A percentile compares a stretch with the other conserved stretches of the same genome.
phyloP scores from a whole-genome alignment of 2,329 filamentous ascomycete genomes.

The Neoarthrinium moseri region DNA sequence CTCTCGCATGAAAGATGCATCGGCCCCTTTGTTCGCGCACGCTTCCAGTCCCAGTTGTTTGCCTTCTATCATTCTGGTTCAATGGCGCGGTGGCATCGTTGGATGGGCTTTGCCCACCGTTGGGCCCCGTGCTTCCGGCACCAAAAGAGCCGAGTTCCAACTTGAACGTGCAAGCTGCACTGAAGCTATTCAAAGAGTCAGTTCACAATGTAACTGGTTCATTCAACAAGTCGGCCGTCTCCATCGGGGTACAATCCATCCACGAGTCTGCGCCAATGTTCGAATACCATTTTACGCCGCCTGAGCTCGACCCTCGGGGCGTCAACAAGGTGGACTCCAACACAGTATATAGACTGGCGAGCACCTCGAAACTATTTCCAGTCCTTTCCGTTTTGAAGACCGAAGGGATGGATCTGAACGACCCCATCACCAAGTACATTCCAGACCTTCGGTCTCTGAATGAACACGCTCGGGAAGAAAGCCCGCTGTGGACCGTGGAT shows the following conservation, averaged over 20 bases:
- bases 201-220: not conserved
- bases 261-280: constrained; percentile 21
- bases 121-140: constrained; percentile 1
- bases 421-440: constrained; percentile 5
- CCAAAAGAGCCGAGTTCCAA: not conserved
- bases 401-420: constrained; percentile 3
- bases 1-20: too few relatives aligned
- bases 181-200: not conserved
- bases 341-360: constrained; percentile 4
- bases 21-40: too few relatives aligned
- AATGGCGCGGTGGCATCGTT: not conserved
- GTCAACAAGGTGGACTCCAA: constrained; percentile 7
- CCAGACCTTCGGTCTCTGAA: constrained; percentile 12
- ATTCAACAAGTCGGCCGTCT: constrained; percentile 32
- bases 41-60: too few relatives aligned
- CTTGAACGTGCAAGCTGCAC: not conserved
- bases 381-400: constrained; percentile 1
- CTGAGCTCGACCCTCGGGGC: constrained; percentile 12
- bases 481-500: constrained; percentile 21
- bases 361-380: constrained; percentile 4
- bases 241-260: constrained; percentile 29
- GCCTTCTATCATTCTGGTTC: not conserved
- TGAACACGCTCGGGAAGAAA: constrained; percentile 5
- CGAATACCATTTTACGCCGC: constrained; percentile 26
- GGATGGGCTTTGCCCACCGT: constrained; percentile 3